Percentiles rank a stretch among this genome's conserved stretches.
Conservation (phyloP, 2,329 filamentous ascomycete genomes). For the Apiospora aurea region DNA sequence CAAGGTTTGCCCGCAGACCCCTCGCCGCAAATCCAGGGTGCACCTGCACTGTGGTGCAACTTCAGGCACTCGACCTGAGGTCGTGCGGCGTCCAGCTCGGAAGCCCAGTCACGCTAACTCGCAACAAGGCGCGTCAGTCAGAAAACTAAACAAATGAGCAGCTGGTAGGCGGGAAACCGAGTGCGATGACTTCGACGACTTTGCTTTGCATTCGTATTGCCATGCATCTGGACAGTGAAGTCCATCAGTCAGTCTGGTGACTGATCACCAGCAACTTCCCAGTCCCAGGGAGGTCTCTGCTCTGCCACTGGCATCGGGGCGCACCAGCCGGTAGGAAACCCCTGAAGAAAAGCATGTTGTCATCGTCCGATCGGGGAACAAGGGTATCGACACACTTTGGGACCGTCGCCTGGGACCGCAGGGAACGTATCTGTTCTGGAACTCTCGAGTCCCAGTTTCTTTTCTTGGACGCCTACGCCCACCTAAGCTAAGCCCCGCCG, state of each 20-base stretch:
- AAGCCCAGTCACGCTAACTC: neutral
- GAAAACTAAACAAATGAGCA: neutral
- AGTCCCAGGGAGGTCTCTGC: constrained; percentile 2
- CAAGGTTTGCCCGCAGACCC: constrained; percentile 15
- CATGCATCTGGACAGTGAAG: neutral
- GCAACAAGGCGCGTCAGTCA: constrained; percentile 10
- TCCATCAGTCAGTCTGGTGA: neutral
- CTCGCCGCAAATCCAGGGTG: constrained; percentile 1
- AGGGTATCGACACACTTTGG: neutral
- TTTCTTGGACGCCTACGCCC: neutral
- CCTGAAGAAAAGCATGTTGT: constrained; percentile 22
- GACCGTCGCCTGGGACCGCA: constrained; percentile 8
- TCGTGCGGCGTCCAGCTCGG: constrained; percentile 12
- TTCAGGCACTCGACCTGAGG: neutral
- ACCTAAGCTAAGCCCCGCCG: constrained; percentile 1
- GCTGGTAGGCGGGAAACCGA: neutral
- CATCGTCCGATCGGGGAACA: constrained; percentile 13
- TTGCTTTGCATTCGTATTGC: neutral
- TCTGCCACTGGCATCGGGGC: neutral
- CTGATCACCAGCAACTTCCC: neutral
- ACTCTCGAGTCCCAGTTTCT: constrained; percentile 21
- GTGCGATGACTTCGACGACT: neutral
- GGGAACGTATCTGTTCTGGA: constrained; percentile 20
- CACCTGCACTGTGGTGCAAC: constrained; percentile 12
- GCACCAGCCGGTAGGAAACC: neutral